phyloP scores from a whole-genome alignment of 2,329 filamentous ascomycete species.

The Metarhizium humberi region DNA sequence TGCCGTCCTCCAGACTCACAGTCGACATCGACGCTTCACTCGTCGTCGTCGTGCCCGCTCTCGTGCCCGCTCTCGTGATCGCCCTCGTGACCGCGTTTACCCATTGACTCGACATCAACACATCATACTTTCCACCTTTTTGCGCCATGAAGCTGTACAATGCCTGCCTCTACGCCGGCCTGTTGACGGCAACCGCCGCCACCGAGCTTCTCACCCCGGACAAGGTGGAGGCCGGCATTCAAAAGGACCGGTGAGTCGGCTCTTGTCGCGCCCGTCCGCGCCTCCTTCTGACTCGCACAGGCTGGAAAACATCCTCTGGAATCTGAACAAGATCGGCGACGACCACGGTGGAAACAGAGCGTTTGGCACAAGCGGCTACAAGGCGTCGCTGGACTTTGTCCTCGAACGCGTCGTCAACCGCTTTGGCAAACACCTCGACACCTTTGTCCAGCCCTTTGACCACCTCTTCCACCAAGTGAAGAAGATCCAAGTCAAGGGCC shows the following conservation, averaged over 20 bases:
- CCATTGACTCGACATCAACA: no score
- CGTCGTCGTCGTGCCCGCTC: no score
- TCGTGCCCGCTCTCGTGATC: no score
- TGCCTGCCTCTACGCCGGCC: not conserved
- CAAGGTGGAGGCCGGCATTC: not conserved
- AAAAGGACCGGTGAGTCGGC: not conserved
- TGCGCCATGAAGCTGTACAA: not conserved
- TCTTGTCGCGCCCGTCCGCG: not conserved
- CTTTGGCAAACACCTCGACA: conserved; percentile 32
- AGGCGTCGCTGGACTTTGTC: conserved; percentile 48
- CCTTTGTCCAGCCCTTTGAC: conserved; percentile 36
- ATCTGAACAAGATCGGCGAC: conserved; percentile 43
- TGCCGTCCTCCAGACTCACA: no score
- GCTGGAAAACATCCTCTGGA: conserved; percentile 42
- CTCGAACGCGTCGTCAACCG: conserved; percentile 32
- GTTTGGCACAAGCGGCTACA: conserved; percentile 49
- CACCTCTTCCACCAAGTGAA: conserved; percentile 33
- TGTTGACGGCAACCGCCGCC: not conserved
- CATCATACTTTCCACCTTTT: no score
- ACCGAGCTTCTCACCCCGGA: not conserved
- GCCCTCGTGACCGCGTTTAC: no score
- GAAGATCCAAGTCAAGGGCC: conserved; percentile 33
- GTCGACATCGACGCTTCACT: no score
- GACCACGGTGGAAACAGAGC: conserved; percentile 51
- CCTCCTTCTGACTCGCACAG: conserved; percentile 19